Percentiles rank a stretch among this genome's conserved stretches.
Conservation (phyloP, 1,284 basidiomycete species). For the Heterobasidion irregulare region DNA sequence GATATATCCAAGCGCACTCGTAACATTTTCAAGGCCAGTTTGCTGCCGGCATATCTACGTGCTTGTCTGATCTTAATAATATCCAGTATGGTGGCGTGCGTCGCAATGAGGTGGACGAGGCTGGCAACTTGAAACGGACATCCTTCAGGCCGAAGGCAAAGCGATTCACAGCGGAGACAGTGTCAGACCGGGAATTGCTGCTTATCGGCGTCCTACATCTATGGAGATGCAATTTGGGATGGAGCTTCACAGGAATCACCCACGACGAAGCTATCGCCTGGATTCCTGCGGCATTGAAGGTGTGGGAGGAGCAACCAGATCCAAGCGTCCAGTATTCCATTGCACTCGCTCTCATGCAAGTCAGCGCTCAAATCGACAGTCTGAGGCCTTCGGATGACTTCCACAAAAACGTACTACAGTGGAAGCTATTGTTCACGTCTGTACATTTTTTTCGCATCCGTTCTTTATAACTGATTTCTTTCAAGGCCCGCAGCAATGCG, state of each 20-base stretch:
- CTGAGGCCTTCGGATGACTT: conserved; percentile 30
- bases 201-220: conserved; percentile 57
- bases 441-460: conserved; percentile 17
- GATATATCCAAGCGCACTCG: conserved; percentile 39
- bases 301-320: conserved; percentile 59
- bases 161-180: conserved; percentile 44
- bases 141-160: conserved; percentile 51
- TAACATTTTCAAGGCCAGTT: conserved; percentile 45
- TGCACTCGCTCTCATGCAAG: conserved; percentile 37
- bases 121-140: conserved; percentile 46
- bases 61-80: conserved; percentile 7
- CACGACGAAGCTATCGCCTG: conserved; percentile 33
- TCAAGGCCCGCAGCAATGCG: conserved; percentile 47
- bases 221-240: conserved; percentile 50
- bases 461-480: conserved; percentile 7
- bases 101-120: conserved; percentile 49
- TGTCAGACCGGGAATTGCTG: conserved; percentile 59
- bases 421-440: conserved; percentile 26
- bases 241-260: conserved; percentile 32
- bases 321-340: conserved; percentile 54
- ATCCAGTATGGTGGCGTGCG: conserved; percentile 30
- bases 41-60: conserved; percentile 1
- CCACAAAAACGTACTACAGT: conserved; percentile 21
- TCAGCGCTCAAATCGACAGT: conserved; percentile 36
- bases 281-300: conserved; percentile 34